Evolutionary conservation across 2,329 filamentous ascomycete genomes (phyloP).

Genomic region (Verticillium nubilum): DNA sequence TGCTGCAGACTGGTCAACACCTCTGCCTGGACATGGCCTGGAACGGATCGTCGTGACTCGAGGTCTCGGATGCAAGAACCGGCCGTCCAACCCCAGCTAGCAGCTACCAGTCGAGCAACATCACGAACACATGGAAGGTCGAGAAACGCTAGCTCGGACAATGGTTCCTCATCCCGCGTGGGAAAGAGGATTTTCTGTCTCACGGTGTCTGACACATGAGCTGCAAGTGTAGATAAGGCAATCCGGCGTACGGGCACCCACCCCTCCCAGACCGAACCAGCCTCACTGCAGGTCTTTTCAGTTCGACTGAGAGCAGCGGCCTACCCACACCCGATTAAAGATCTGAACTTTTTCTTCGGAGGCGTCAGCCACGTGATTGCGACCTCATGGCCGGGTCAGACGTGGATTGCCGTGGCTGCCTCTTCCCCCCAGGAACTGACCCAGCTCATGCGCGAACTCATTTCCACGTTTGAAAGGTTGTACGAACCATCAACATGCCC

Average conservation of each 20-base stretch:
- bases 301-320: background rate
- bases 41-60: background rate
- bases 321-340: background rate
- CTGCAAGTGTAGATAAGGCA: background rate
- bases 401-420: background rate
- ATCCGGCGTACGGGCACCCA: too few species aligned
- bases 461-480: background rate
- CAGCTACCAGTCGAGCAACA: background rate
- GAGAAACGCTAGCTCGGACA: background rate
- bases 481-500: background rate
- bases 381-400: background rate
- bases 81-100: background rate
- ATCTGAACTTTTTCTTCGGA: background rate
- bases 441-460: background rate
- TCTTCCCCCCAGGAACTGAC: background rate
- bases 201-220: background rate
- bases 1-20: background rate
- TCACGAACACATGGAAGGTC: background rate
- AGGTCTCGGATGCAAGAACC: background rate
- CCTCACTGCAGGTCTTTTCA: background rate
- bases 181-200: background rate
- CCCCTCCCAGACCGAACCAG: background rate
- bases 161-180: background rate
- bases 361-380: background rate
- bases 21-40: background rate